phyloP scores from a whole-genome alignment of 2,329 filamentous ascomycete genomes.

The Penicillium sp. region DNA sequence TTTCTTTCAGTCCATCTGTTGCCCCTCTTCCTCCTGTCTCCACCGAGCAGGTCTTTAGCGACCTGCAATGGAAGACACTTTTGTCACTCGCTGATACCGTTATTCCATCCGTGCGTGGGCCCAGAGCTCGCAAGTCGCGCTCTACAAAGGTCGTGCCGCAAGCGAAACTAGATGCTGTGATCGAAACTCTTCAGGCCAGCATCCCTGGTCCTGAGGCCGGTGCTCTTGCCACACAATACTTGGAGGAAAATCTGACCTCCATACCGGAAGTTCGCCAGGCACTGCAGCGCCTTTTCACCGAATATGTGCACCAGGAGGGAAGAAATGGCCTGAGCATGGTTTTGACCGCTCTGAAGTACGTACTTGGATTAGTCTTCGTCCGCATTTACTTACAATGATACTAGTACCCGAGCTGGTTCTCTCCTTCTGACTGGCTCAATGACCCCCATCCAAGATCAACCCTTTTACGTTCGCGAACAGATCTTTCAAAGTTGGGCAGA shows the following conservation, averaged over 20 bases:
- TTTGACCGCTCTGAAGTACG: conserved; percentile 59
- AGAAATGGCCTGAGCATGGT: conserved; percentile 57
- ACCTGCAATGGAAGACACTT: conserved; percentile 63
- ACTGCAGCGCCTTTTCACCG: conserved; percentile 54
- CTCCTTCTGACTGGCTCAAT: conserved; percentile 62
- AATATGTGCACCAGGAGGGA: conserved; percentile 55
- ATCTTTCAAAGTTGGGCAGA: conserved; percentile 59
- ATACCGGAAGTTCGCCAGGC: conserved; percentile 56
- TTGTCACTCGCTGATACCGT: conserved; percentile 63
- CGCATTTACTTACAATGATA: neutral
- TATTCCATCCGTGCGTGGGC: conserved; percentile 57
- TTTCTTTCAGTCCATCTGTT: conserved; percentile 40
- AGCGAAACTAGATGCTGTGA: conserved; percentile 47
- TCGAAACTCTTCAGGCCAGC: conserved; percentile 33
- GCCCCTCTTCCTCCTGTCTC: conserved; percentile 53
- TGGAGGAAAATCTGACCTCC: conserved; percentile 54
- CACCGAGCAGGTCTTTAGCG: conserved; percentile 56
- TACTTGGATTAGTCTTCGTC: neutral
- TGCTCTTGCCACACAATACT: conserved; percentile 49
- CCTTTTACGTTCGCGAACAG: conserved; percentile 58
- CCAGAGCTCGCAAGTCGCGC: conserved; percentile 37
- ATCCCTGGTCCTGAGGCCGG: conserved; percentile 40
- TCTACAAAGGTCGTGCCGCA: conserved; percentile 46
- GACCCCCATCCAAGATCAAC: conserved; percentile 59
- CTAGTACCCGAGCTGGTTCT: conserved; percentile 59